Evolutionary conservation across 345 rosid species (phyloP), one percentile per base, ranked within the genome.

Genomic region (Eucalyptus dawsonii): DNA sequence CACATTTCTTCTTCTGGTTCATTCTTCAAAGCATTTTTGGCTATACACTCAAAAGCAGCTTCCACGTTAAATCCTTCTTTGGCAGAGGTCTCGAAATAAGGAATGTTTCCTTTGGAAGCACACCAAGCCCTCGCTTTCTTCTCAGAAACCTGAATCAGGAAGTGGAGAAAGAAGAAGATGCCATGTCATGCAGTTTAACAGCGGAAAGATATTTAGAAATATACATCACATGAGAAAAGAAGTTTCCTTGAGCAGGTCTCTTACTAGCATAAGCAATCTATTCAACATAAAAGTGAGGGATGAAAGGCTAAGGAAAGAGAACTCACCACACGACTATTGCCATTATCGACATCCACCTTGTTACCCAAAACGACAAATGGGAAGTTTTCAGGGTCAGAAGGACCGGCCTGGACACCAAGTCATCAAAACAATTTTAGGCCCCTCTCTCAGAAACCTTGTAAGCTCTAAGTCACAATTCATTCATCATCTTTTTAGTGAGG

Each of bases 81-180:
- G 1, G 99, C 99, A 4, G 98, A 96, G 50, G 99, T 97, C 93
- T 97, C 98, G 50, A 96, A 97, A 89, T 97, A 96, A 76, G 98
- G 98, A 80, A 97, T 97, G 93, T 94, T 96, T 88, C 98, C 98
- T 91, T 95, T 97, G 15, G 98, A 95, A n/a, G 98, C 97, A 94
- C 98, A 96, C 98, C 99, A 96, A 65, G 98, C 97, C 93, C 95
- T 96, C 6, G 96, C 98, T 90, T 96, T 97, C 91, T 97, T 97
- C 94, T 96, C 98, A 51, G 97, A 96, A 86, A 96, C 99, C 99
- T 97, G 83, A 50, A 90, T 42, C 29, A 83, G 54, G 50, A 72
- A 40, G 37, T 25, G 45, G 51, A 53, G 40, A 87, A 81, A 22
- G 50, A 90, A 53, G 86, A 65, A 47, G 85, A 65, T 85, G 31